Evolutionary conservation across 1,284 basidiomycete species (phyloP), one percentile per base, ranked within the genome.

Genomic region (Paramarasmius palmivorus): DNA sequence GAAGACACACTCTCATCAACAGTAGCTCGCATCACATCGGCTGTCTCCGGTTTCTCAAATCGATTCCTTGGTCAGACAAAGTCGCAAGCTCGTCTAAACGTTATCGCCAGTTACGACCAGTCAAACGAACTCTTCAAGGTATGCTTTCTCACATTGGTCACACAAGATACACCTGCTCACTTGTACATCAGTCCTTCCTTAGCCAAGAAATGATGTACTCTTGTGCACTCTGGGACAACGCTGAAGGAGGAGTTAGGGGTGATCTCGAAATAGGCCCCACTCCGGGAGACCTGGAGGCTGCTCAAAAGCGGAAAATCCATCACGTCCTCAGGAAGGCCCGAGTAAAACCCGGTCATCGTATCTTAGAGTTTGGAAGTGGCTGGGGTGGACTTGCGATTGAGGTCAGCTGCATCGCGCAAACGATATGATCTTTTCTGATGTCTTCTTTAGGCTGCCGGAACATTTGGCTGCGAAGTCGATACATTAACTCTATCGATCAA

Each of bases 161-260:
- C 49, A 48, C 47, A 5, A 9, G 12, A 19, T 50, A 23, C 40
- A 36, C 55, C 22, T 40, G 41, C 46, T 39, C 49, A 49, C 57
- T 57, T 40, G 58, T 52, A 26, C 68, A 68, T 47, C 44, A 89
- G 80, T 85, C 90, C 9, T 95, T 95, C 75, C 74, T 95, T 20
- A 89, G 86, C 60, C 75, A 79, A 50, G 93, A 95, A 69, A 95
- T 96, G 93, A 95, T 93, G 81, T 95, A 95, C 70, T 93, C 90
- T 0, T 94, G 90, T 64, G 92, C 83, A 2, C 79, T 94, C 46
- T 95, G 90, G 84, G 75, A 73, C 48, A 82, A 88, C 38, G 76
- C 79, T 7, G 90, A 93, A 67, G 83, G 84, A 56, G 87, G 86
- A 42, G 78, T 88, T 53, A 77, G 81, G 45, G 88, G 88, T 1